Conservation (phyloP, 192 early-diverging fungal genomes). For the Phycomyces nitens region DNA sequence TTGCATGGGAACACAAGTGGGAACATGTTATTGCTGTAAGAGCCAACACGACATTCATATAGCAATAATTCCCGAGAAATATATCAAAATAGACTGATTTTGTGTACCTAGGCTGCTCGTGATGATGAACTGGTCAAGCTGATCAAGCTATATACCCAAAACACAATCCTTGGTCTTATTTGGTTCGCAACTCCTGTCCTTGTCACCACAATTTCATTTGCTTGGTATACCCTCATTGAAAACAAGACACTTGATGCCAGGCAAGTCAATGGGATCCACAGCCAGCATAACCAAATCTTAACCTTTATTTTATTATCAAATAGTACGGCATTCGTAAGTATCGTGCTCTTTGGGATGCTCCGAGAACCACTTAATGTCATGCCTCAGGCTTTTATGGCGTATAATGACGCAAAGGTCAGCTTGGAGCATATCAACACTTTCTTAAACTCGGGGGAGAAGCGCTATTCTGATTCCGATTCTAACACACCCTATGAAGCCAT, state of each 20-base stretch:
- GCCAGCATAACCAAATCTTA: neutral
- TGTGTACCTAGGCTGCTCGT: conserved; percentile 17
- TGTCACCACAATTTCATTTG: conserved; percentile 59
- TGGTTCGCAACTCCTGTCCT: conserved; percentile 55
- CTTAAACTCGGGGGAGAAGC: conserved; percentile 27
- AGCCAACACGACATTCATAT: neutral
- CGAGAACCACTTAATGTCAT: conserved; percentile 52
- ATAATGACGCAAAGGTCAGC: conserved; percentile 52
- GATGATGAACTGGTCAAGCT: conserved; percentile 32
- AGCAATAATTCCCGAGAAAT: neutral
- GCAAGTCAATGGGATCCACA: conserved; percentile 3
- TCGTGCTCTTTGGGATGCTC: conserved; percentile 63
- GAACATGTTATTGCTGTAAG: conserved; percentile 59
- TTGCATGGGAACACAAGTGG: conserved; percentile 76
- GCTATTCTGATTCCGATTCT: neutral
- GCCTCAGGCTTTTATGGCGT: conserved; percentile 57
- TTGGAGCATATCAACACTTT: conserved; percentile 50
- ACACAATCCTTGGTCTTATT: conserved; percentile 38
- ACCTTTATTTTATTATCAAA: neutral
- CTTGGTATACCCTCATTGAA: conserved; percentile 52
- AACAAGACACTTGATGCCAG: conserved; percentile 45
- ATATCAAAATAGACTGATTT: neutral
- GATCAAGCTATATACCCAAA: conserved; percentile 32
- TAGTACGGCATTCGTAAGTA: conserved; percentile 60
- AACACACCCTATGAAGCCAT: neutral